Evolutionary conservation across 257 asterid species (phyloP), one percentile per base, ranked within the genome.

Genomic region (Jacaranda copaia): DNA sequence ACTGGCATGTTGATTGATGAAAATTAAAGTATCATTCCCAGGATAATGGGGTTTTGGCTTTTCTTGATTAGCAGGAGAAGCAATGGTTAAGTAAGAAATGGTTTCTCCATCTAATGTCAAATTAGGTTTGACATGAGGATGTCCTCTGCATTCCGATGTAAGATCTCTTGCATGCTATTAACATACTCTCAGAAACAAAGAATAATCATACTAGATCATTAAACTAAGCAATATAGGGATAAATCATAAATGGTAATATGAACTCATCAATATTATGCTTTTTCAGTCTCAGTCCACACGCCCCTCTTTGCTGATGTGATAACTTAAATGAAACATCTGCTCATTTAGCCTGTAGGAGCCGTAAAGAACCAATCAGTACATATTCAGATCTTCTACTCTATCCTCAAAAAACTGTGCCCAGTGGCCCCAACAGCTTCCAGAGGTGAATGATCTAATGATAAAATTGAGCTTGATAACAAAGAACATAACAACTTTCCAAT

Each of bases 11-110:
- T 74, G n/a, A 38, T 3, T 52, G 46, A 25, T 1, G 52, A 35
- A 40, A 73, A 36, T 38, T 63, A 51, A 38, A 52, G 68, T 18
- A 19, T 74, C 32, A 7, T 52, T 74, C 32, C 56, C 61, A 56
- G 12, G 32, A 18, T 12, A 63, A 43, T 5, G 35, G 64, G 45
- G 16, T 32, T 32, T 25, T 62, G 70, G 45, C 25, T 73, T 73
- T 60, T 46, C 19, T 32, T 60, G 49, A 13, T 36, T 25, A 13
- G 48, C 51, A 19, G 67, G 8, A 57, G 2, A 57, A 52, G 25
- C 19, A 20, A n/a, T 3, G 7, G 13, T 5, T 19, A 40, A 13
- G 55, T 67, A 56, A 39, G 25, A 46, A 16, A 72, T 18, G 19
- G 12, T 40, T 8, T 25, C 16, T 42, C 19, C 43, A 25, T 72